A percentile compares a stretch with the other conserved stretches of the same genome.
phyloP scores from a whole-genome alignment of 1,284 basidiomycete genomes.

The Mycosarcoma mackinlayi region DNA sequence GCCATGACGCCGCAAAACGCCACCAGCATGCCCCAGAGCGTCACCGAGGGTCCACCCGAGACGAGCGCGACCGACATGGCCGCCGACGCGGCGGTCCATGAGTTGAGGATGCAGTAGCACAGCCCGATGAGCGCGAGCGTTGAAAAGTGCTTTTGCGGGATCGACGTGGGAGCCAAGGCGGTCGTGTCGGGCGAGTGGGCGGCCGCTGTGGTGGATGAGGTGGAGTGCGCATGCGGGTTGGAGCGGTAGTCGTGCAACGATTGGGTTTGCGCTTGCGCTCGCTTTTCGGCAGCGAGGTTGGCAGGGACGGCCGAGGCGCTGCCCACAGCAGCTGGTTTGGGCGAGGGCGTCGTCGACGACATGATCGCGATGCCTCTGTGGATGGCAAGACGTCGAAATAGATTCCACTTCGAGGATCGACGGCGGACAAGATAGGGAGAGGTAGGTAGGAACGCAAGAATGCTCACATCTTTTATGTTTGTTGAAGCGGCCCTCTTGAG shows the following conservation, averaged over 20 bases:
- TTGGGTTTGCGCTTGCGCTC: conserved; percentile 27
- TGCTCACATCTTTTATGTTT: no score
- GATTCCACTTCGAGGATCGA: no score
- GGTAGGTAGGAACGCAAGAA: no score
- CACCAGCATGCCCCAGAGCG: conserved; percentile 69
- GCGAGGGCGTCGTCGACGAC: neutral
- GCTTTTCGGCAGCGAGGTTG: conserved; percentile 22
- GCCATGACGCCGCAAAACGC: conserved; percentile 66
- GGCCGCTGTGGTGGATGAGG: neutral
- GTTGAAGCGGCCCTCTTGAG: no score
- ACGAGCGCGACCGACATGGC: conserved; percentile 62
- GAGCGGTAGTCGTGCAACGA: conserved; percentile 35
- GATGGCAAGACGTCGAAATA: neutral
- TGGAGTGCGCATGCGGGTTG: conserved; percentile 3
- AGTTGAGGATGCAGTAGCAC: conserved; percentile 61
- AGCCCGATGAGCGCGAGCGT: conserved; percentile 43
- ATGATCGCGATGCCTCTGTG: no score
- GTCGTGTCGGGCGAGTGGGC: no score
- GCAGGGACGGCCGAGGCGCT: neutral
- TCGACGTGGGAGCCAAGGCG: neutral
- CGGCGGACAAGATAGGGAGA: no score
- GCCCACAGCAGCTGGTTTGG: neutral
- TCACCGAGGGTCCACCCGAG: conserved; percentile 68
- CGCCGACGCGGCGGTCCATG: conserved; percentile 64
- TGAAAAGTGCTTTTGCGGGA: conserved; percentile 37